These are phyloP conservation scores for Davidsoniella virescens DNA, from an alignment of 2,329 filamentous ascomycete species.

Conservation along the genomic window DNA sequence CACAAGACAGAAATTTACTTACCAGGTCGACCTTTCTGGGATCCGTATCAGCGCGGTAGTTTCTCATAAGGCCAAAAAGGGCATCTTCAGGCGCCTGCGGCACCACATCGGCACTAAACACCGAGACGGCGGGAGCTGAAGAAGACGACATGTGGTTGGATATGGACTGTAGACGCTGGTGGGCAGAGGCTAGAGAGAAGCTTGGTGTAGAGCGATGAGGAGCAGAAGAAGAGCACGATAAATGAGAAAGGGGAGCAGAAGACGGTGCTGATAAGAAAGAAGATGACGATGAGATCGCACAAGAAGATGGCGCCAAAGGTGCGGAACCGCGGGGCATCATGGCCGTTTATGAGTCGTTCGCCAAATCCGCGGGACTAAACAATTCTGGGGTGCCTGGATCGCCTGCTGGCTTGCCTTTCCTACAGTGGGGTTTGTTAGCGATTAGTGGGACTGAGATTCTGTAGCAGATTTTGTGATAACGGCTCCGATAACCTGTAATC, in stretches of 20 bases:
- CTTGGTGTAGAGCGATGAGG: slow-evolving; percentile 17
- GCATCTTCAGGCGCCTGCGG: slow-evolving; percentile 89
- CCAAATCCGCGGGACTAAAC: neutral
- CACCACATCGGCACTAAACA: slow-evolving; percentile 61
- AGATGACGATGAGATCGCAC: neutral
- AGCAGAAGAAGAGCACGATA: slow-evolving; percentile 16
- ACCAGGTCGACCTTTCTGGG: slow-evolving; percentile 84
- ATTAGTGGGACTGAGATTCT: neutral
- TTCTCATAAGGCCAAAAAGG: slow-evolving; percentile 82
- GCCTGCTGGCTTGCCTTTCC: neutral
- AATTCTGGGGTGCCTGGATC: neutral
- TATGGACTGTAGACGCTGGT: slow-evolving; percentile 41
- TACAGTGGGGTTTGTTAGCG: neutral
- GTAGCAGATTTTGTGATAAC: neutral
- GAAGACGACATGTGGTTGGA: slow-evolving; percentile 39
- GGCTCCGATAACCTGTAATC: no score
- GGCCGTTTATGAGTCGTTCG: slow-evolving; percentile 11
- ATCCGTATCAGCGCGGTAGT: slow-evolving; percentile 63
- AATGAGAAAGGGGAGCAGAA: slow-evolving; percentile 16
- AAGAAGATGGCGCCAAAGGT: slow-evolving; percentile 16
- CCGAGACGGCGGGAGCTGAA: slow-evolving; percentile 31
- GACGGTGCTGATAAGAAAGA: neutral
- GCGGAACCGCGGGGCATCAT: slow-evolving; percentile 12
- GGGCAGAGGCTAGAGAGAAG: slow-evolving; percentile 22
- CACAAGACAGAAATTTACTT: slow-evolving; percentile 20